Evolutionary conservation across 2,329 filamentous ascomycete species (phyloP).

Genomic region (Arthrobotrys iridis): DNA sequence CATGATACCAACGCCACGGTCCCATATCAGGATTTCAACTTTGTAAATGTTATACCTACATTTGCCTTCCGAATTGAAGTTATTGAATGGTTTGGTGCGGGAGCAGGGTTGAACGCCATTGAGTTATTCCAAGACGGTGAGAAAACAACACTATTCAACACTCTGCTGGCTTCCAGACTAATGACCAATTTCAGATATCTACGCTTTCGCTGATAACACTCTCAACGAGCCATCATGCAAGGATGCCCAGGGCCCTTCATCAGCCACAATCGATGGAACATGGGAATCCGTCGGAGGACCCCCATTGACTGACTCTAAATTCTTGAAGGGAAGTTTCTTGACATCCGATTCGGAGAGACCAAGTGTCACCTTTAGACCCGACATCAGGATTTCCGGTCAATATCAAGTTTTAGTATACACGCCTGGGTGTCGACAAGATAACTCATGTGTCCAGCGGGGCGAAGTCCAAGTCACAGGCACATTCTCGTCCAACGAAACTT

Average conservation of each 20-base stretch:
- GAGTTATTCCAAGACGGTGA: constrained; percentile 81
- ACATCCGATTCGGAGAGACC: constrained; percentile 69
- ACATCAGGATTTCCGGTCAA: constrained; percentile 87
- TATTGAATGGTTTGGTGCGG: constrained; percentile 83
- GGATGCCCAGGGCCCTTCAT: constrained; percentile 72
- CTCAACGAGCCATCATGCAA: constrained; percentile 91
- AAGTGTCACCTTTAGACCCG: constrained; percentile 77
- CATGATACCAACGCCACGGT: constrained; percentile 69
- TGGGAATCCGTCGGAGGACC: constrained; percentile 71
- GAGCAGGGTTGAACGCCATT: constrained; percentile 85
- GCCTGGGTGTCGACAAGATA: constrained; percentile 84
- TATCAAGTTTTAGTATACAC: constrained; percentile 93
- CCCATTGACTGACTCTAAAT: constrained; percentile 71
- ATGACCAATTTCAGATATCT: constrained; percentile 70
- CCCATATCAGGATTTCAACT: constrained; percentile 86
- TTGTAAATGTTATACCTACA: constrained; percentile 90
- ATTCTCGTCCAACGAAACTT: constrained; percentile 68
- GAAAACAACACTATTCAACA: constrained; percentile 54
- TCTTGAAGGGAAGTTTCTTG: constrained; percentile 75
- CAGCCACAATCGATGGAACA: constrained; percentile 74
- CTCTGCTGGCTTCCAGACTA: constrained; percentile 5
- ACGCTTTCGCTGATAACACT: constrained; percentile 81
- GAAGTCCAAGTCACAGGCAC: constrained; percentile 81
- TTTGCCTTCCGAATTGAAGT: constrained; percentile 85
- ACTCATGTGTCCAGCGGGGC: constrained; percentile 78